Base-by-base conservation (phyloP, 1,284 basidiomycete species). In the Cystobasidium slooffiae region DNA sequence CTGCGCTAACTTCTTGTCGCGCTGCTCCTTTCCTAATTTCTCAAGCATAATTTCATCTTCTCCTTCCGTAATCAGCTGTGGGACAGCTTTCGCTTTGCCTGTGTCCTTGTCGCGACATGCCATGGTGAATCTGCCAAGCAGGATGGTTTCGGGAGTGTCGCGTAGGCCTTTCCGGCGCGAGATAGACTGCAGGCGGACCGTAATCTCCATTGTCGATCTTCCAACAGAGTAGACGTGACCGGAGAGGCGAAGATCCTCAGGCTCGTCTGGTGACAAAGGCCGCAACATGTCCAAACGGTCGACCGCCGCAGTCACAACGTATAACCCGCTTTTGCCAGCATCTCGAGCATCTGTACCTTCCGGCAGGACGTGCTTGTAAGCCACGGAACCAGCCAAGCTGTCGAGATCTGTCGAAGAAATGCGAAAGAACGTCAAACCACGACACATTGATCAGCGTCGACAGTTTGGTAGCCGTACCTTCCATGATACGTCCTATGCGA, bases 271-370 rank as follows among this genome's bases (percentile, higher is more conserved):
- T 61, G 75, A 77, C 47, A 75, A 78, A 49, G 73, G 78, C 64
- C 66, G 81, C 63, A 73, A 68, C 22, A 79, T 59, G 72, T 80
- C 79, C 7, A 81, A 67, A n/a, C 82, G 77, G 72, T 83, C 82
- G 0, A 83, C 83, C 0, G 82, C 80, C 24, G 83, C 83, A 0
- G 83, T 83, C 46, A 83, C 83, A 53, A 83, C 79, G 78, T 82
- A 83, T 64, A 83, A 76, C 16, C 80, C 80, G 24, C 78, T 77
- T 14, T 55, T 74, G 8, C 78, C 77, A 9, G 79, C 79, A 9
- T 79, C 78, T 10, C 74, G 49, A 8, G 80, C 75, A 55, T 62
- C 37, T 1, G 62, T 62, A n/a, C 78, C 78, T n/a, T 79, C 78
- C 9, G 82, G 82, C 6, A 83, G 77, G 6, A 82, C 82, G 62